Conservation (phyloP, 345 rosid species). For the Bruguiera sexangula region DNA sequence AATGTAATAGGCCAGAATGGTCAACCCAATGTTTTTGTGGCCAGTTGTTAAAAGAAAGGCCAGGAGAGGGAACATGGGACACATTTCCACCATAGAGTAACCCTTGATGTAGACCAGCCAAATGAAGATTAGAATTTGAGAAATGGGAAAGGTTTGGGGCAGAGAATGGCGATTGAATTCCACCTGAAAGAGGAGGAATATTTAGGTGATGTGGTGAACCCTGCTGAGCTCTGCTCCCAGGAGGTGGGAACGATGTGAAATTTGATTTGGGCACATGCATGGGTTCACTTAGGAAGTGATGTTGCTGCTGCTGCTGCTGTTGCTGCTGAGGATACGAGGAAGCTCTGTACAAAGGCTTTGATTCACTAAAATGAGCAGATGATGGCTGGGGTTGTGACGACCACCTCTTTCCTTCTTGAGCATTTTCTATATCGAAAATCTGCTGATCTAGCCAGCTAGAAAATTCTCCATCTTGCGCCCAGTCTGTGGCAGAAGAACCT, state of each 20-base stretch:
- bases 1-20: slow-evolving; percentile 63
- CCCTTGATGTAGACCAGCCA: slow-evolving; percentile 63
- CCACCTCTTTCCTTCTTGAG: slow-evolving; percentile 74
- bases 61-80: slow-evolving; percentile 57
- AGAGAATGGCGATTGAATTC: slow-evolving; percentile 52
- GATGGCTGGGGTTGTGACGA: slow-evolving; percentile 66
- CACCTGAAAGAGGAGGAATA: slow-evolving; percentile 47
- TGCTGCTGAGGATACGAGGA: slow-evolving; percentile 85
- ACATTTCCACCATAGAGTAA: slow-evolving; percentile 56
- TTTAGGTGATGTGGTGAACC: slow-evolving; percentile 57
- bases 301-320: slow-evolving; percentile 41
- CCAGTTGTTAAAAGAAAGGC: slow-evolving; percentile 65
- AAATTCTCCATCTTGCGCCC: slow-evolving; percentile 84
- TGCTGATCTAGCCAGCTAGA: slow-evolving; percentile 70
- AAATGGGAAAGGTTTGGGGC: slow-evolving; percentile 56
- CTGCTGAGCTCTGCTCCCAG: slow-evolving; percentile 58
- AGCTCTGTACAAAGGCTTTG: slow-evolving; percentile 72
- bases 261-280: slow-evolving; percentile 56
- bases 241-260: slow-evolving; percentile 81
- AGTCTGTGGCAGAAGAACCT: slow-evolving; percentile 91
- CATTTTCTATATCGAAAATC: slow-evolving; percentile 48
- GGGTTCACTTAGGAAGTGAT: slow-evolving; percentile 68
- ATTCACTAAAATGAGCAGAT: slow-evolving; percentile 41
- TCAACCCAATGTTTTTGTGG: slow-evolving; percentile 74
- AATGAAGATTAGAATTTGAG: slow-evolving; percentile 53